Conservation (phyloP, 192 early-diverging fungal genomes). For the Haplosporangium gracile region DNA sequence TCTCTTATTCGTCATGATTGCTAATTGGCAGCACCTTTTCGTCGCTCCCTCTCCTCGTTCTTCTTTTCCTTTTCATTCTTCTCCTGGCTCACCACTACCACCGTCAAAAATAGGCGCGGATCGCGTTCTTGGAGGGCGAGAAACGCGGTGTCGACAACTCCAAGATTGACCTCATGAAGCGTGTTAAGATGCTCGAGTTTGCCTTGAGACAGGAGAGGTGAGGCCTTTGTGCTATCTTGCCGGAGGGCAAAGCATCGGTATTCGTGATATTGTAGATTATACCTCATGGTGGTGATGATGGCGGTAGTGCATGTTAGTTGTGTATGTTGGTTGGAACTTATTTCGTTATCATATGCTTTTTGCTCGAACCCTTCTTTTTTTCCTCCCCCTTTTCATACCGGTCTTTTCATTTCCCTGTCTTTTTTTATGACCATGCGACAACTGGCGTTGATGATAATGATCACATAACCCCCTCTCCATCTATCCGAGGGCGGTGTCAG, state of each 20-base stretch:
- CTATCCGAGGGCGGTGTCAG: slow-evolving; percentile 5
- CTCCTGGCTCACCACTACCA: slow-evolving; percentile 6
- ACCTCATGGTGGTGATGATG: not conserved
- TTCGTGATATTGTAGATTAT: not conserved
- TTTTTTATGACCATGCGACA: slow-evolving; percentile 1
- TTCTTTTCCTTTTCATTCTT: not conserved
- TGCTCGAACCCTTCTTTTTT: not conserved
- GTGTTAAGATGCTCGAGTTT: slow-evolving; percentile 91
- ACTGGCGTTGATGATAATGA: slow-evolving; percentile 3
- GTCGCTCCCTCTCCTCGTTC: not conserved
- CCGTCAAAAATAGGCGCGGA: slow-evolving; percentile 66
- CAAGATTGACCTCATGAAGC: slow-evolving; percentile 79
- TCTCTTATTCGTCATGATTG: slow-evolving; percentile 1
- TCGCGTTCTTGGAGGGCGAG: slow-evolving; percentile 85
- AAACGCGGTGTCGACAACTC: slow-evolving; percentile 79
- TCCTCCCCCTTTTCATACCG: slow-evolving; percentile 6
- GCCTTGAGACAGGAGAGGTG: slow-evolving; percentile 84
- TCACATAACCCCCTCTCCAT: not conserved
- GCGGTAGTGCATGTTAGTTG: not conserved
- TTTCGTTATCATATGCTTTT: slow-evolving; percentile 32
- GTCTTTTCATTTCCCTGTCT: not conserved
- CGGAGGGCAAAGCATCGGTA: not conserved
- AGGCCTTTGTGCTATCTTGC: not conserved
- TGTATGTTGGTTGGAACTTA: not conserved
- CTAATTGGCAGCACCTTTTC: not conserved